phyloP scores from a whole-genome alignment of 2,329 filamentous ascomycete genomes.

The Cladosporium sp. region DNA sequence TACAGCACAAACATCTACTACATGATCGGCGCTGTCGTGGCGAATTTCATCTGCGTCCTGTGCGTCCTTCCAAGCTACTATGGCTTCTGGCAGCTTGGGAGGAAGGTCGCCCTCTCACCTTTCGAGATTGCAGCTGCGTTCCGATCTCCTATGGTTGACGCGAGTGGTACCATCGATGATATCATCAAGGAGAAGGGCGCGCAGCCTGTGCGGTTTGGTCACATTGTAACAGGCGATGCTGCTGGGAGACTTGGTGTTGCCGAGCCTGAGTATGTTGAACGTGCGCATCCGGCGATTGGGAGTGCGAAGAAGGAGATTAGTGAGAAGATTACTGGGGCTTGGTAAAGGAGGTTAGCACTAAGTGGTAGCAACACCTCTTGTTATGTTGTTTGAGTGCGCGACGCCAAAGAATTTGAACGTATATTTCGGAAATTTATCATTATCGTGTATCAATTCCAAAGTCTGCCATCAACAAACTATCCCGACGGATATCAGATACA shows the following conservation, averaged over 20 bases:
- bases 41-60: conserved; percentile 29
- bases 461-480: too few species aligned
- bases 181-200: conserved; percentile 12
- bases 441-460: too few species aligned
- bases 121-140: conserved; percentile 35
- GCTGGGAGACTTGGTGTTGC: conserved; percentile 17
- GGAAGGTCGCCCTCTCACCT: conserved; percentile 32
- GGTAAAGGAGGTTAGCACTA: too few species aligned
- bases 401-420: too few species aligned
- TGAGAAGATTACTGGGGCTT: too few species aligned
- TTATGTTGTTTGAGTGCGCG: too few species aligned
- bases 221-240: conserved; percentile 15
- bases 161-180: conserved; percentile 7
- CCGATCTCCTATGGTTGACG: conserved; percentile 21
- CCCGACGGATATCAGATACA: too few species aligned
- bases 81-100: conserved; percentile 34
- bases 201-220: conserved; percentile 15
- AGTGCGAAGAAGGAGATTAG: too few species aligned
- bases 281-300: too few species aligned
- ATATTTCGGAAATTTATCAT: too few species aligned
- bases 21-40: conserved; percentile 29
- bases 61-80: conserved; percentile 32
- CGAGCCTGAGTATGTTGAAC: conserved; percentile 15
- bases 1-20: conserved; percentile 25
- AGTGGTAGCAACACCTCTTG: too few species aligned